These are phyloP conservation scores for Calophaca sinica DNA, from an alignment of 306 rosid genomes.

Conservation along the genomic window DNA sequence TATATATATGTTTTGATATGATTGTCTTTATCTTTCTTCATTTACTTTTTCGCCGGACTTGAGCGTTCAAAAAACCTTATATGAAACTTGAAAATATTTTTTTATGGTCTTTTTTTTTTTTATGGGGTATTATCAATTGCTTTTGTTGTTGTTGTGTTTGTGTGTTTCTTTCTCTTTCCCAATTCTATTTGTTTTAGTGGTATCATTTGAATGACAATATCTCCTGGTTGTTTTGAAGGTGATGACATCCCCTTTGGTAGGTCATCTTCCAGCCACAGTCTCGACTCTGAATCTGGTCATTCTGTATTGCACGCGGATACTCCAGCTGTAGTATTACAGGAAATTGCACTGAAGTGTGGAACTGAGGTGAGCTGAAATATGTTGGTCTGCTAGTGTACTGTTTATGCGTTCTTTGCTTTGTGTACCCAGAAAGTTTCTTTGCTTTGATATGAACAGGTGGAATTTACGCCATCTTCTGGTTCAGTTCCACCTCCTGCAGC, in stretches of 20 bases:
- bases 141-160: background rate
- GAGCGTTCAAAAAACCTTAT: conserved; percentile 31
- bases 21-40: conserved; percentile 15
- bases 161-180: conserved; percentile 9
- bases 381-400: conserved; percentile 23
- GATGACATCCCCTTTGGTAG: conserved; percentile 75
- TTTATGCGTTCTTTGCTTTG: conserved; percentile 37
- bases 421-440: conserved; percentile 36
- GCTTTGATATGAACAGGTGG: conserved; percentile 67
- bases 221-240: conserved; percentile 59
- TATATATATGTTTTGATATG: conserved; percentile 7
- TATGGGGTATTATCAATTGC: background rate
- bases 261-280: conserved; percentile 70
- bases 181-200: conserved; percentile 30
- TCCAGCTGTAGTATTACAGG: conserved; percentile 73
- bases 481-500: conserved; percentile 61
- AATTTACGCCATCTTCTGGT: conserved; percentile 74
- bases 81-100: conserved; percentile 20
- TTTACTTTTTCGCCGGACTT: conserved; percentile 22
- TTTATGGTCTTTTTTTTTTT: conserved; percentile 1
- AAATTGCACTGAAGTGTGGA: conserved; percentile 92
- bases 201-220: conserved; percentile 41
- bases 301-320: conserved; percentile 63
- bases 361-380: conserved; percentile 67
- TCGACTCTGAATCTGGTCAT: conserved; percentile 73